Percentiles rank a stretch among this genome's conserved stretches.
phyloP scores from a whole-genome alignment of 1,284 basidiomycete genomes.

The Neolentinus lepideus region DNA sequence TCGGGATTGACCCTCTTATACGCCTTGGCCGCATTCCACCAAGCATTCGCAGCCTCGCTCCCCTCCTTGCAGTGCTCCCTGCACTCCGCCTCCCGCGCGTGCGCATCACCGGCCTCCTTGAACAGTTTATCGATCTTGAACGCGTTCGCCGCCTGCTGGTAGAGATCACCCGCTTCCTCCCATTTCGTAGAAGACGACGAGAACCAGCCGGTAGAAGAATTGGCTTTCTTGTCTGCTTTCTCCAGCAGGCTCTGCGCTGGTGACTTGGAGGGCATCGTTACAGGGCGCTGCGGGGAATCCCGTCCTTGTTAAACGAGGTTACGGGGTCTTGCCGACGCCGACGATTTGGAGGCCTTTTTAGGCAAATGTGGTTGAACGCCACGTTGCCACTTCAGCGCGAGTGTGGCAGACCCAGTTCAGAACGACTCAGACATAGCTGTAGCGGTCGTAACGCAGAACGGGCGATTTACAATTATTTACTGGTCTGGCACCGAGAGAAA shows the following conservation, averaged over 20 bases:
- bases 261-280: slow-evolving; percentile 43
- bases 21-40: slow-evolving; percentile 94
- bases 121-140: slow-evolving; percentile 95
- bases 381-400: too few species aligned
- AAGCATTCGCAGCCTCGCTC: slow-evolving; percentile 93
- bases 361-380: too few species aligned
- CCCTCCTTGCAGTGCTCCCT: slow-evolving; percentile 79
- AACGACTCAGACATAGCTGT: too few species aligned
- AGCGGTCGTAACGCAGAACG: too few species aligned
- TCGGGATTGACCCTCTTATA: slow-evolving; percentile 87
- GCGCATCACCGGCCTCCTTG: slow-evolving; percentile 85
- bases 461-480: too few species aligned
- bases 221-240: slow-evolving; percentile 90
- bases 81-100: slow-evolving; percentile 87
- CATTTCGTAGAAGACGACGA: slow-evolving; percentile 73
- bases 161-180: slow-evolving; percentile 93
- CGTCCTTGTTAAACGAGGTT: too few species aligned
- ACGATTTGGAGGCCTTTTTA: too few species aligned
- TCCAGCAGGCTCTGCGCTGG: slow-evolving; percentile 65
- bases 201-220: slow-evolving; percentile 83
- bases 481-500: too few species aligned
- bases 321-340: too few species aligned
- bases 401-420: too few species aligned
- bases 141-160: slow-evolving; percentile 89
- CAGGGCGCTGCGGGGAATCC: too few species aligned